Evolutionary conservation across 2,329 filamentous ascomycete species (phyloP).

Genomic region (Domatiomyces globalis): DNA sequence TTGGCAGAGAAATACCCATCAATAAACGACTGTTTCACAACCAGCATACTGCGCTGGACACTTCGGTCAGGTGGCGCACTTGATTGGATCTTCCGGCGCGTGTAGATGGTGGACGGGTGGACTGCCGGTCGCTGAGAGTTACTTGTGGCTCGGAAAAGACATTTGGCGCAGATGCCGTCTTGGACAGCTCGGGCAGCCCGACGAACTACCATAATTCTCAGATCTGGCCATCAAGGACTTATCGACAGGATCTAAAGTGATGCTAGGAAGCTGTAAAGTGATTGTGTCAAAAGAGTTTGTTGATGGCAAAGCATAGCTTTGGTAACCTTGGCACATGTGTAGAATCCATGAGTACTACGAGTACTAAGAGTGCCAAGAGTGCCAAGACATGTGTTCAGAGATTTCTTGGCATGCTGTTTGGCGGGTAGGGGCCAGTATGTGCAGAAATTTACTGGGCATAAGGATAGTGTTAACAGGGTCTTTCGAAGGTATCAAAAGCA

Average conservation of each 20-base stretch:
- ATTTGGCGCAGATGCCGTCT: not conserved
- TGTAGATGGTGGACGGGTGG: not conserved
- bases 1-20: conserved; percentile 19
- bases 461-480: too few species aligned
- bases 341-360: too few species aligned
- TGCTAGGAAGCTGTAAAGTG: not conserved
- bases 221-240: not conserved
- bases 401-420: too few species aligned
- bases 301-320: too few species aligned
- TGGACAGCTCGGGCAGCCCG: not conserved
- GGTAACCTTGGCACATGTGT: too few species aligned
- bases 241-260: not conserved
- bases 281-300: too few species aligned
- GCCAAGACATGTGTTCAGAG: too few species aligned
- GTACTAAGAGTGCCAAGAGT: too few species aligned
- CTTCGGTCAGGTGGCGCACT: not conserved
- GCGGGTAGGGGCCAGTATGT: too few species aligned
- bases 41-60: not conserved
- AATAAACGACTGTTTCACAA: conserved; percentile 11
- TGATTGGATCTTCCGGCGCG: not conserved
- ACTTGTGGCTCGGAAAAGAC: not conserved
- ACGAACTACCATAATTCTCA: not conserved
- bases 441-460: too few species aligned
- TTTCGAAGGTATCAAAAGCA: too few species aligned
- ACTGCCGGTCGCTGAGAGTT: not conserved